Evolutionary conservation across 257 asterid genomes (phyloP), one percentile per base, ranked within the genome.

Genomic region (Nicotiana obtusifolia): DNA sequence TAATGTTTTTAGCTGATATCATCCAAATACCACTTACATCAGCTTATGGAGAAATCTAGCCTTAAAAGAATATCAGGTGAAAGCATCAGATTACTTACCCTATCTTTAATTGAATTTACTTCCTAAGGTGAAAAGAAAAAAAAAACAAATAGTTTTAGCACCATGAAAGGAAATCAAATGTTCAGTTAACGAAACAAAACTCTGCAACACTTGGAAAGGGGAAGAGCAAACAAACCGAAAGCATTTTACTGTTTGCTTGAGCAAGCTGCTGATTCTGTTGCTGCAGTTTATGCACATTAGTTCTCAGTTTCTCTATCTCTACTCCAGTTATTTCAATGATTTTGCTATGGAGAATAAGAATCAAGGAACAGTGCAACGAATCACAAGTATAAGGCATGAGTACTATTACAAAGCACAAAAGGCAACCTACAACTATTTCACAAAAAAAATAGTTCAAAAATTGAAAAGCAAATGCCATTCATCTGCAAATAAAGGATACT

Each of bases 241-340:
- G 90, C 88, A 90, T 82, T 76, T 90, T 92, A 78, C 86, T 84
- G 84, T 91, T 87, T 52, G 92, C 83, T 41, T 83, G 84, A 82
- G 93, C 98, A n/a, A 93, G 87, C 66, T 85, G 92, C 53, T 61
- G 84, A 84, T 94, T 94, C 84, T 94, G 97, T 84, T 84, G 93
- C 84, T 84, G 92, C 89, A 90, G 20, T 88, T 91, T 90, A 84
- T 85, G 91, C 84, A 90, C 54, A 88, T 83, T 83, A 22, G 82
- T 82, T 84, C 85, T 90, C 89, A 91, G 47, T 80, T 88, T 91
- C 81, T 91, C 90, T 14, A 91, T 73, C 92, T 90, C 97, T 64
- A 77, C 75, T 86, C 92, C 93, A 69, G 89, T 90, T 82, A 88
- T 85, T 84, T 91, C 94, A 86, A 89, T 84, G 76, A 93, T 83